A percentile compares a stretch with the other conserved stretches of the same genome.
Evolutionary conservation across 2,329 filamentous ascomycete genomes (phyloP).

Genomic region (Aotearoamyces nothofagi): DNA sequence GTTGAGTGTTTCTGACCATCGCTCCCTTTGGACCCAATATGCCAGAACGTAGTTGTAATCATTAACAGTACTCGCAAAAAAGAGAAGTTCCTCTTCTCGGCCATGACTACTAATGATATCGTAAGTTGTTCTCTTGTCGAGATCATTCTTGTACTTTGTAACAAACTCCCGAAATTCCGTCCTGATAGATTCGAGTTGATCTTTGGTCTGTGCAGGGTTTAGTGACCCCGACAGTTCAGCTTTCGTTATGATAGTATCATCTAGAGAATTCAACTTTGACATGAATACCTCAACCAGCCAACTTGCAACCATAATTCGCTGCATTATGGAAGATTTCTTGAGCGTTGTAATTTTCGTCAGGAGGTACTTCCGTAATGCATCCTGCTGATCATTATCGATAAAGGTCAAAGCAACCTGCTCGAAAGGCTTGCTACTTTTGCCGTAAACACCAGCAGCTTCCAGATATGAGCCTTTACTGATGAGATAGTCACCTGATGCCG

Average conservation of each 20-base stretch:
- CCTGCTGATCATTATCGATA: slow-evolving; percentile 79
- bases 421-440: slow-evolving; percentile 91
- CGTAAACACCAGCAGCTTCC: slow-evolving; percentile 82
- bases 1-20: slow-evolving; percentile 73
- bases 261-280: slow-evolving; percentile 87
- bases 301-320: slow-evolving; percentile 84
- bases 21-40: slow-evolving; percentile 94
- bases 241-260: slow-evolving; percentile 84
- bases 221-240: slow-evolving; percentile 63
- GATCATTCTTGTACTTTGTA: slow-evolving; percentile 66
- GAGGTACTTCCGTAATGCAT: slow-evolving; percentile 82
- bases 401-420: slow-evolving; percentile 88
- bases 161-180: slow-evolving; percentile 84
- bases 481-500: slow-evolving; percentile 79
- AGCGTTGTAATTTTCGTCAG: slow-evolving; percentile 67
- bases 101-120: slow-evolving; percentile 94
- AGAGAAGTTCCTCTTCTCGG: slow-evolving; percentile 80
- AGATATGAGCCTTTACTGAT: slow-evolving; percentile 66
- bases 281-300: slow-evolving; percentile 97
- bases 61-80: slow-evolving; percentile 75
- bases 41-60: slow-evolving; percentile 91
- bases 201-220: slow-evolving; percentile 54
- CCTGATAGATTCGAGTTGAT: slow-evolving; percentile 54
- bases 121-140: slow-evolving; percentile 86
- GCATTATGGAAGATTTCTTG: slow-evolving; percentile 78